Evolutionary conservation across 257 asterid genomes (phyloP).

Genomic region (Pogostemon cablin): DNA sequence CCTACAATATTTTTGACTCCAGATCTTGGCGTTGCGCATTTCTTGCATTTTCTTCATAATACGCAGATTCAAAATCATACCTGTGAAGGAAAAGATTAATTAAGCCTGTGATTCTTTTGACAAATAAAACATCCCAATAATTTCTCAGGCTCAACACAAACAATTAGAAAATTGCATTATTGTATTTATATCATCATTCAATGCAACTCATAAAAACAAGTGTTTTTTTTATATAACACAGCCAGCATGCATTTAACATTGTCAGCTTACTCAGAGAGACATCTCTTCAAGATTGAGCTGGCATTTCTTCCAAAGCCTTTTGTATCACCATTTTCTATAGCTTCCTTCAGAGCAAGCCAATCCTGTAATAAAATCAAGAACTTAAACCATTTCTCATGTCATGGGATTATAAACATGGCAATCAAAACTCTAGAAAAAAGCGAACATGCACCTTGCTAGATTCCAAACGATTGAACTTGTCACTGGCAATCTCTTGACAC

Average conservation of each 20-base stretch:
- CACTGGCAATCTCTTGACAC: slow-evolving; percentile 62
- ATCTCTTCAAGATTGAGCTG: slow-evolving; percentile 47
- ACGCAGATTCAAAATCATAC: slow-evolving; percentile 54
- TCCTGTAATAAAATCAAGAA: slow-evolving; percentile 40
- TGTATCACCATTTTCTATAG: slow-evolving; percentile 45
- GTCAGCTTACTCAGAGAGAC: slow-evolving; percentile 50
- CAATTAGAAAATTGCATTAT: neutral
- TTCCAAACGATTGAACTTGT: slow-evolving; percentile 45
- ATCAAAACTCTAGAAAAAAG: slow-evolving; percentile 23
- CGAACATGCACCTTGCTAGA: slow-evolving; percentile 41
- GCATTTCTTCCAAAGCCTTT: slow-evolving; percentile 50
- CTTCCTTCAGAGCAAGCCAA: slow-evolving; percentile 50
- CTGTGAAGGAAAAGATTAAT: slow-evolving; percentile 34
- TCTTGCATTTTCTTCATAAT: slow-evolving; percentile 56
- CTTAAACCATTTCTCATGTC: neutral
- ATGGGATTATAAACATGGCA: neutral
- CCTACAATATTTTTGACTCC: slow-evolving; percentile 51
- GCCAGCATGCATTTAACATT: neutral
- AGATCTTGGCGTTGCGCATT: slow-evolving; percentile 50
- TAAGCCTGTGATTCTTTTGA: neutral
- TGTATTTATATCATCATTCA: too few relatives aligned
- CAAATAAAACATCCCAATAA: neutral
- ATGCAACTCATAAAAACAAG: too few relatives aligned
- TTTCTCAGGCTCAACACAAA: too few relatives aligned
- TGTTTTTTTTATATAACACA: too few relatives aligned